phyloP scores from a whole-genome alignment of 2,329 filamentous ascomycete genomes.

The Pyrenophora graminea region DNA sequence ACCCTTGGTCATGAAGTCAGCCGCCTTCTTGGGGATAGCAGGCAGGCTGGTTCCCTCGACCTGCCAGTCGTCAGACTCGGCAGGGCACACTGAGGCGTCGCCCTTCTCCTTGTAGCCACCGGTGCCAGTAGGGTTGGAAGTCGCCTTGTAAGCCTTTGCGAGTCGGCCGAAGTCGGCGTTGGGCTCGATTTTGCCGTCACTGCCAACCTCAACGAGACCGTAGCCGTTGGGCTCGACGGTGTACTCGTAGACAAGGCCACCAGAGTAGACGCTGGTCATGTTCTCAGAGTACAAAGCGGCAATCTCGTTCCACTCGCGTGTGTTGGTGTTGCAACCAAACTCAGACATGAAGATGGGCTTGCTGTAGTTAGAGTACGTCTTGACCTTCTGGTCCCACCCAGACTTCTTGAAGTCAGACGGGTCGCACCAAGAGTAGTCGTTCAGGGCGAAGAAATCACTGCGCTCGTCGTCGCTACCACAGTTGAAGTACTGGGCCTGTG shows the following conservation, averaged over 20 bases:
- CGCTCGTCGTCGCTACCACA: slow-evolving; percentile 83
- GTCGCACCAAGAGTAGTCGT: slow-evolving; percentile 78
- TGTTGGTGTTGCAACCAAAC: slow-evolving; percentile 85
- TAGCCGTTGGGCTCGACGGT: slow-evolving; percentile 67
- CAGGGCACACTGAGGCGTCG: slow-evolving; percentile 59
- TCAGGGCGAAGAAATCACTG: slow-evolving; percentile 87
- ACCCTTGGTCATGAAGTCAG: slow-evolving; percentile 60
- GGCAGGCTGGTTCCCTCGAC: slow-evolving; percentile 58
- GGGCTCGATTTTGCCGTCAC: slow-evolving; percentile 59
- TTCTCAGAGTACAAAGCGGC: slow-evolving; percentile 74
- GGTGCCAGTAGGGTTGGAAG: slow-evolving; percentile 58
- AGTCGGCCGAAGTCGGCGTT: slow-evolving; percentile 66
- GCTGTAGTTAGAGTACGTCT: slow-evolving; percentile 44
- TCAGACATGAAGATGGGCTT: slow-evolving; percentile 81
- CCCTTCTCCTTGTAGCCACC: slow-evolving; percentile 62
- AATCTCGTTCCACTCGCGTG: slow-evolving; percentile 80
- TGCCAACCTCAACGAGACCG: slow-evolving; percentile 72
- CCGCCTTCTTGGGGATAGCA: slow-evolving; percentile 59
- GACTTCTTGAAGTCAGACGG: slow-evolving; percentile 67
- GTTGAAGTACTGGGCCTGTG: slow-evolving; percentile 92
- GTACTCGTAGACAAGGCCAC: slow-evolving; percentile 96
- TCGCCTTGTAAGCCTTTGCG: slow-evolving; percentile 55
- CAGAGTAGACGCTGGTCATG: slow-evolving; percentile 91
- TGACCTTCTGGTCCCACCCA: slow-evolving; percentile 68
- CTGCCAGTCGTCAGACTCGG: slow-evolving; percentile 59